A percentile compares a stretch with the other conserved stretches of the same genome.
These are phyloP conservation scores for Fusarium pseudograminearum DNA, from an alignment of 2,329 filamentous ascomycete species.

Conservation along the genomic window DNA sequence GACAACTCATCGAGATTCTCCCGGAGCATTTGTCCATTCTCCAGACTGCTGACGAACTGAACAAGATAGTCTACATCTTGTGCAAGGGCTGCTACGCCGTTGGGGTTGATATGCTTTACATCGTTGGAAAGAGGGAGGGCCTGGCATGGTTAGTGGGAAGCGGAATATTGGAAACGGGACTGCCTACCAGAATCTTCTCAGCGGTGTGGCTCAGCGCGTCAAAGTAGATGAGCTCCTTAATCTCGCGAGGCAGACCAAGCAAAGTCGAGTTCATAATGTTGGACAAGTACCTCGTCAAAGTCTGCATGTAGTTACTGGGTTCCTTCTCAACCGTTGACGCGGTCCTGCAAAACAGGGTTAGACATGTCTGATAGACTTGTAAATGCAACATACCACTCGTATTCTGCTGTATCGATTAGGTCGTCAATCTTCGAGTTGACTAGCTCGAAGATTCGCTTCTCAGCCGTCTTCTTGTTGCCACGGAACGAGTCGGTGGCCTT, in stretches of 20 bases:
- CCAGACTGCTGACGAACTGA: constrained; percentile 86
- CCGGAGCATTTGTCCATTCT: constrained; percentile 84
- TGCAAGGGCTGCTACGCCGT: constrained; percentile 83
- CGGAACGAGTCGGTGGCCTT: constrained; percentile 88
- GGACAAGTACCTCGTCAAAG: constrained; percentile 88
- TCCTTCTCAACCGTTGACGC: constrained; percentile 71
- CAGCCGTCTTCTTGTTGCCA: constrained; percentile 92
- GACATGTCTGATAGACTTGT: constrained; percentile 2
- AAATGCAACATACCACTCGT: constrained; percentile 77
- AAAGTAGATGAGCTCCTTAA: constrained; percentile 98
- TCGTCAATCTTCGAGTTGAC: constrained; percentile 99
- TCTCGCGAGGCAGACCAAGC: constrained; percentile 90
- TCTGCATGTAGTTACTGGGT: constrained; percentile 95
- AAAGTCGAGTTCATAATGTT: constrained; percentile 98
- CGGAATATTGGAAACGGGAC: not conserved
- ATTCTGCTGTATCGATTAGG: constrained; percentile 95
- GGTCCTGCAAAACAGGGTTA: constrained; percentile 55
- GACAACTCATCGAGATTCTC: constrained; percentile 93
- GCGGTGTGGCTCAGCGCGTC: constrained; percentile 93
- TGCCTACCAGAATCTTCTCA: constrained; percentile 79
- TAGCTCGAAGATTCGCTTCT: constrained; percentile 97
- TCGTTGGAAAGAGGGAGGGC: constrained; percentile 80
- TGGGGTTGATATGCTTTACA: constrained; percentile 87
- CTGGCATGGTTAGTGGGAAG: constrained; percentile 54
- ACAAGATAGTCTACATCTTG: constrained; percentile 87